phyloP scores from a whole-genome alignment of 768 basidiomycete genomes.

The Amanita exitialis region DNA sequence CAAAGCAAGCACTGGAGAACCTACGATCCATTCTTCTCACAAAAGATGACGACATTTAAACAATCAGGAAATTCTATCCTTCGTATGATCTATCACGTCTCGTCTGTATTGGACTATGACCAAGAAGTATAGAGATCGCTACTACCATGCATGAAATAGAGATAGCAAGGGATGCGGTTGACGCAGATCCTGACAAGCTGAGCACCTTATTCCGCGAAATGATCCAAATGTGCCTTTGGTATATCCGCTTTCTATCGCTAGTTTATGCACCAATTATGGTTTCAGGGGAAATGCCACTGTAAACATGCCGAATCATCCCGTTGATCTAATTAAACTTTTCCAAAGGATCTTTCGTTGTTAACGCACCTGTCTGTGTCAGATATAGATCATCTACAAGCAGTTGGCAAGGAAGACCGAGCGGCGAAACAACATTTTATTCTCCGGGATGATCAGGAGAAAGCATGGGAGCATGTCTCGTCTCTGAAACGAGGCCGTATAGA shows the following conservation, averaged over 20 bases:
- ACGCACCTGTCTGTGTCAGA: conserved; percentile 79
- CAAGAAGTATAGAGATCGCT: conserved; percentile 48
- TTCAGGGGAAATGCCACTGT: conserved; percentile 92
- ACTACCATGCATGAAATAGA: conserved; percentile 61
- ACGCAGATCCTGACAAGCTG: conserved; percentile 41
- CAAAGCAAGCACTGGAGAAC: conserved; percentile 58
- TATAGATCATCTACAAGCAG: conserved; percentile 73
- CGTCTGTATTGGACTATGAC: background rate
- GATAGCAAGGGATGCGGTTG: conserved; percentile 31
- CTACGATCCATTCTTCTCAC: conserved; percentile 75
- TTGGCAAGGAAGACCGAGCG: conserved; percentile 71
- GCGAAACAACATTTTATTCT: conserved; percentile 75
- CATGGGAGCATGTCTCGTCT: conserved; percentile 63
- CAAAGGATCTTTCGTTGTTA: conserved; percentile 86
- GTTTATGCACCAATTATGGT: background rate
- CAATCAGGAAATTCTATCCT: conserved; percentile 70
- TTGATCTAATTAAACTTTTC: background rate
- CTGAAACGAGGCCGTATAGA: conserved; percentile 56
- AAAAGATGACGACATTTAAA: conserved; percentile 77
- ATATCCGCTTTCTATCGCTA: conserved; percentile 5
- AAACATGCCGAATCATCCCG: conserved; percentile 8
- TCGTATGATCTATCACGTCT: conserved; percentile 37
- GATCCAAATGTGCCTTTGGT: conserved; percentile 88
- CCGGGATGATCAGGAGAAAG: conserved; percentile 66
- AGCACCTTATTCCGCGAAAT: conserved; percentile 69